phyloP scores from a whole-genome alignment of 768 basidiomycete genomes.

The Tricholoma matsutake region DNA sequence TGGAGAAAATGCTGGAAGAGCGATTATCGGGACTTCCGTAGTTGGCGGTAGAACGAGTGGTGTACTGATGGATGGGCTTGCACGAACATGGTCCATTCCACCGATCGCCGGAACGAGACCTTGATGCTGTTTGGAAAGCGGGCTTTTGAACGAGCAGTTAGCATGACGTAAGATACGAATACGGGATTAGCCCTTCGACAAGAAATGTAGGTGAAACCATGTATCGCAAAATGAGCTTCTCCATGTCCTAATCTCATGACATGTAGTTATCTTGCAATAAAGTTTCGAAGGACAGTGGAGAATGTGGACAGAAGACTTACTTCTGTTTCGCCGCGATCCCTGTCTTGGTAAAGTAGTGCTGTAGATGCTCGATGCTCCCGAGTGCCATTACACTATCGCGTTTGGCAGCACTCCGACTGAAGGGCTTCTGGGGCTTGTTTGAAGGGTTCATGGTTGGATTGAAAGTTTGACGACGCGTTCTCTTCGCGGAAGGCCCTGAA shows the following conservation, averaged over 20 bases:
- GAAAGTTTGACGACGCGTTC: slow-evolving; percentile 69
- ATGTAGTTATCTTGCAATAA: not conserved
- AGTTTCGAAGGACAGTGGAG: not conserved
- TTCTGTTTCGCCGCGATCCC: slow-evolving; percentile 70
- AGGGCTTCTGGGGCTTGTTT: slow-evolving; percentile 79
- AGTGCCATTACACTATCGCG: slow-evolving; percentile 91
- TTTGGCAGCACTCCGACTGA: slow-evolving; percentile 88
- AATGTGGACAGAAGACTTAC: slow-evolving; percentile 41
- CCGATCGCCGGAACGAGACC: slow-evolving; percentile 79
- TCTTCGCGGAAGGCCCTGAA: slow-evolving; percentile 37
- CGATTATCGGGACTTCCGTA: slow-evolving; percentile 49
- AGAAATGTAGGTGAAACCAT: not conserved
- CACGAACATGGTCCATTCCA: slow-evolving; percentile 45
- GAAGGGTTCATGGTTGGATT: slow-evolving; percentile 71
- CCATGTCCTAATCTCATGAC: not conserved
- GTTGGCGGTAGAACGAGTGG: slow-evolving; percentile 71
- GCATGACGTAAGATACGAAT: slow-evolving; percentile 1
- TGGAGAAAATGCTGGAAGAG: slow-evolving; percentile 45
- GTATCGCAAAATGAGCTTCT: not conserved
- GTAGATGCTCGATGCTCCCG: slow-evolving; percentile 95
- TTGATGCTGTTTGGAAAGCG: slow-evolving; percentile 47
- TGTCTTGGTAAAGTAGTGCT: slow-evolving; percentile 92
- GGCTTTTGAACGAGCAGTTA: slow-evolving; percentile 22
- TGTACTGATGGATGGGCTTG: slow-evolving; percentile 38
- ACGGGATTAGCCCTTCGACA: not conserved